Evolutionary conservation across 2,329 filamentous ascomycete species (phyloP), one percentile per base, ranked within the genome.

Genomic region (Periglandula ipomoeae): DNA sequence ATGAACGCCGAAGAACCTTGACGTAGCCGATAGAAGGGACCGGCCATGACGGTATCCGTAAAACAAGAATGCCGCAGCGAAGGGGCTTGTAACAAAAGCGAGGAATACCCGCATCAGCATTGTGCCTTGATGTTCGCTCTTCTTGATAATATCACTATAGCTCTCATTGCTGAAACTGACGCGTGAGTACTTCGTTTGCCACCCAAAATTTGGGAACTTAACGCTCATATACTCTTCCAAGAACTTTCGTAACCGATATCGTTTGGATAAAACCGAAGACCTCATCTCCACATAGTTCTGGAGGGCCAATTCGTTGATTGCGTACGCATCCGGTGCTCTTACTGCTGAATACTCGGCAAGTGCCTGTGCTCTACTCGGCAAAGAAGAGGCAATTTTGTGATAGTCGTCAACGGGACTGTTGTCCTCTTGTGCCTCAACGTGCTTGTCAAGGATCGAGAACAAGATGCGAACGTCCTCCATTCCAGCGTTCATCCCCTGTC

Each of bases 281-380:
- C 90, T 81, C 93, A 98, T 98, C 68, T 98, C 93, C 43, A 84
- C 75, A 64, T 96, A 97, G 62, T 98, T 98, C 42, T 87, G 78
- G 27, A 94, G 75, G 0, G 93, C 93, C 3, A 98, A 78, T 57
- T 95, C 87, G 60, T 94, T 95, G 70, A 98, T 96, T 0, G 89
- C 83, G 57, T 91, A 81, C 0, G 89, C 86, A 59, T 98, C 91
- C 0, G 81, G 76, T 4, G 82, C 79, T 3, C 93, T 84, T 46
- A 85, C 71, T 1, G 72, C 67, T 0, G 87, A 87, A 70, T 97
- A 98, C 52, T 84, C 79, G 11, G 77, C 70, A 27, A 98, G 72
- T 0, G 90, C 89, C 27, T 79, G 70, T 4, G 69, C 61, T 0
- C 78, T 76, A 58, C 86, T 84, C 15, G 71, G 67, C 3, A 69